Evolutionary conservation across 2,329 filamentous ascomycete species (phyloP).

Genomic region (Scedosporium boydii): DNA sequence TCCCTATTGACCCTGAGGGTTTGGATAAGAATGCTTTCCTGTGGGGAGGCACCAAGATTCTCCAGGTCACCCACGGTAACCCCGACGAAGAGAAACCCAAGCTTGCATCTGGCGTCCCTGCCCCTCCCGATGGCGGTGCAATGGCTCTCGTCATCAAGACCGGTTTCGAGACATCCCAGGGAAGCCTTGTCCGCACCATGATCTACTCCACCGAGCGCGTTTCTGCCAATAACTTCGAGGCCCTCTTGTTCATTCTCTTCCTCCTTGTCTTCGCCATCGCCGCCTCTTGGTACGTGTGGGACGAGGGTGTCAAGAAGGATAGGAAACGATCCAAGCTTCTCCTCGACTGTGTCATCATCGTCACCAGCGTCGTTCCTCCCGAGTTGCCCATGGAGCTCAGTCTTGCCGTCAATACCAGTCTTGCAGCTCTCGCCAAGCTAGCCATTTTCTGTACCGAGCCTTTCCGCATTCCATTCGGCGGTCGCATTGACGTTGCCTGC

Average conservation of each 20-base stretch:
- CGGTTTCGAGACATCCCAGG: conserved; percentile 96
- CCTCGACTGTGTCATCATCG: conserved; percentile 92
- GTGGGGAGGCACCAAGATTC: conserved; percentile 93
- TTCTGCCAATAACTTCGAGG: conserved; percentile 95
- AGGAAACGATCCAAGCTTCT: conserved; percentile 96
- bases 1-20: conserved; percentile 73
- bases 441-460: conserved; percentile 99
- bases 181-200: conserved; percentile 96
- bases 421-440: conserved; percentile 87
- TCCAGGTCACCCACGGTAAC: conserved; percentile 86
- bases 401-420: conserved; percentile 92
- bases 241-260: conserved; percentile 95
- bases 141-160: conserved; percentile 94
- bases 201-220: conserved; percentile 98
- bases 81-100: conserved; percentile 63
- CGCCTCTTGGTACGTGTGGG: conserved; percentile 98
- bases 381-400: conserved; percentile 97
- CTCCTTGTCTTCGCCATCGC: conserved; percentile 92
- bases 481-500: conserved; percentile 90
- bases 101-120: conserved; percentile 64
- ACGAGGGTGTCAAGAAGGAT: conserved; percentile 87
- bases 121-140: conserved; percentile 87
- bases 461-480: conserved; percentile 94
- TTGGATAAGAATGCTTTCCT: conserved; percentile 95
- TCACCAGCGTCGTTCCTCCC: conserved; percentile 96